Base-by-base conservation (phyloP, 306 rosid species). In the Canavalia gladiata region DNA sequence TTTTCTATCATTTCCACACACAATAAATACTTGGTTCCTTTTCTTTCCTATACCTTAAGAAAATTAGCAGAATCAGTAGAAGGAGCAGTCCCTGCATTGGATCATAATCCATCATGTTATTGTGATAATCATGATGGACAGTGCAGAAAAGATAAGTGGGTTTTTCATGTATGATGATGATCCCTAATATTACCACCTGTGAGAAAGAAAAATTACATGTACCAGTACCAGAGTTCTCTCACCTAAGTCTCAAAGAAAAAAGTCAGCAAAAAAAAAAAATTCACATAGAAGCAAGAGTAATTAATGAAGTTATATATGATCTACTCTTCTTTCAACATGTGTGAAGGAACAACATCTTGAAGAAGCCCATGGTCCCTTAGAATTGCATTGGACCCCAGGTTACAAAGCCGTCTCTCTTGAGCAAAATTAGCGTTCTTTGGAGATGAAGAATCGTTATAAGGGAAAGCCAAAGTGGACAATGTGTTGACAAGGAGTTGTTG, bases 261-360 rank as follows among this genome's bases (percentile, higher is more conserved):
- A 72, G 86, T 87, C 76, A 88, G 87, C 72, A 68, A 80, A 81
- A 79, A 75, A 73, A 59, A 81, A 79, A 78, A 18, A 18, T 18
- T 28, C 65, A 84, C 69, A 83, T 59, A 47, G 41, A 37, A 72
- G 77, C 73, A 83, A 25, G 57, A 75, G 73, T 72, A 54, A 74
- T 34, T 72, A 54, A 74, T 34, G 68, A n/a, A 70, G 78, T 70
- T 67, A 71, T 51, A 74, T 39, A 47, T 64, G 54, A 81, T 46
- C 87, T 78, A 78, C 92, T 67, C 83, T 80, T 86, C 91, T 87
- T 93, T 89, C 74, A 93, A 79, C 92, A 84, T 89, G 69, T 89
- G 86, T 9, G 93, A 87, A 60, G 97, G 86, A 83, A 89, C 73
- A 54, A 91, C 86, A 86, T 95, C 97, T 82, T 95, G 94, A 87